These are phyloP conservation scores for Cordia subcordata DNA, from an alignment of 257 asterid species.

Conservation along the genomic window DNA sequence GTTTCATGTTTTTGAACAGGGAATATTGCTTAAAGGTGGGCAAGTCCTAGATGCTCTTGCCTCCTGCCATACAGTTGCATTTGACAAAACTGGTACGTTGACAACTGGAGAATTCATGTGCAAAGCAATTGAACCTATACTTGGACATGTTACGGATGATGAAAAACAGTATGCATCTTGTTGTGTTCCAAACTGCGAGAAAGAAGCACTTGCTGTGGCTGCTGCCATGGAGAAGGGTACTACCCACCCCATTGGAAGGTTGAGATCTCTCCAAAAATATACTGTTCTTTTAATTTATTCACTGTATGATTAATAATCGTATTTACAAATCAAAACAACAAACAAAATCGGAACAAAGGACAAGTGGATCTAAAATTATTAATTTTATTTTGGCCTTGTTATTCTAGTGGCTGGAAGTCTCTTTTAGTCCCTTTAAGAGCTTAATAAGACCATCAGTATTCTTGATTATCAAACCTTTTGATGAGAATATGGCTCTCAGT, in stretches of 20 bases:
- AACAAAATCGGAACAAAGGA: no score
- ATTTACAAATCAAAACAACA: not conserved
- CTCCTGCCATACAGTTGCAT: slow-evolving; percentile 88
- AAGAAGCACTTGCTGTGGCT: slow-evolving; percentile 98
- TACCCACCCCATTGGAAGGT: slow-evolving; percentile 99
- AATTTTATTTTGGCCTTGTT: no score
- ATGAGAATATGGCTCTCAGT: no score
- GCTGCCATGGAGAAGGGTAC: slow-evolving; percentile 99
- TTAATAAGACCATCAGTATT: no score
- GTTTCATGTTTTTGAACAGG: slow-evolving; percentile 34
- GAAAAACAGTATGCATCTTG: slow-evolving; percentile 49
- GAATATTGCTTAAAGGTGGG: slow-evolving; percentile 95
- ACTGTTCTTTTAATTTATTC: not conserved
- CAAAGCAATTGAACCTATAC: slow-evolving; percentile 99
- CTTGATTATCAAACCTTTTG: no score
- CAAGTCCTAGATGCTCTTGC: slow-evolving; percentile 93
- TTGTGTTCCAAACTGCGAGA: slow-evolving; percentile 93
- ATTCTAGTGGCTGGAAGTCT: no score
- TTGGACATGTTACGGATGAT: slow-evolving; percentile 53
- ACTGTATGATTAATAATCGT: no score
- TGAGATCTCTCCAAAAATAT: slow-evolving; percentile 6
- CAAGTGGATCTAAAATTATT: no score
- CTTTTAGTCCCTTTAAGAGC: no score
- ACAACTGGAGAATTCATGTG: slow-evolving; percentile 96
- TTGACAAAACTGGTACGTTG: slow-evolving; percentile 97